phyloP scores from a whole-genome alignment of 306 rosid species.

The Albizia julibrissin region DNA sequence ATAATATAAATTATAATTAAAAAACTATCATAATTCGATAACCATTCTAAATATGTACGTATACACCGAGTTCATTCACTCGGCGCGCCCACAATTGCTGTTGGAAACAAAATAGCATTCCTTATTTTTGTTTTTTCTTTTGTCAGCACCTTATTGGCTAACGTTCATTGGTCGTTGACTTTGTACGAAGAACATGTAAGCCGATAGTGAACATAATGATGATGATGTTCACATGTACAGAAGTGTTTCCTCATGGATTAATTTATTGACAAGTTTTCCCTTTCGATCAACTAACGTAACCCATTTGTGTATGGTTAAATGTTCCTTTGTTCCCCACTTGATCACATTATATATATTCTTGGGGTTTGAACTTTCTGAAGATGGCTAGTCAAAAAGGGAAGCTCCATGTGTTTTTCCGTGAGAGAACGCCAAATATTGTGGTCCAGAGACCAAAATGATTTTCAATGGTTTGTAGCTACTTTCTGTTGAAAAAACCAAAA shows the following conservation, averaged over 20 bases:
- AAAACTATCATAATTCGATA: too few species aligned
- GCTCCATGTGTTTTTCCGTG: background rate
- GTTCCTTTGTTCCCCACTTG: background rate
- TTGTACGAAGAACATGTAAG: background rate
- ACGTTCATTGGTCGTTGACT: background rate
- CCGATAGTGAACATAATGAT: background rate
- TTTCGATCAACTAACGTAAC: slow-evolving; percentile 14
- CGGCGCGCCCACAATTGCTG: background rate
- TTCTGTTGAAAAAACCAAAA: background rate
- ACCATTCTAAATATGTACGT: too few species aligned
- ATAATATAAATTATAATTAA: too few species aligned
- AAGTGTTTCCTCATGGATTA: background rate
- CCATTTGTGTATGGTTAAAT: background rate
- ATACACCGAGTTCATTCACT: too few species aligned
- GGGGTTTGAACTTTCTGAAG: background rate
- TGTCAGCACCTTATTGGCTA: background rate
- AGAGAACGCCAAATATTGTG: background rate
- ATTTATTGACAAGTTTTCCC: background rate
- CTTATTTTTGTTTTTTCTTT: background rate
- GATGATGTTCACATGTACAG: background rate
- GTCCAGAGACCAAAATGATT: slow-evolving; percentile 15
- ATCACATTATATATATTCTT: background rate
- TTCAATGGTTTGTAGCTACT: background rate
- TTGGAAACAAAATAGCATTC: too few species aligned
- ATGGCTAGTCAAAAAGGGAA: background rate